These are phyloP conservation scores for Dioscorea alata DNA, from an alignment of 106 monocot genomes.

Conservation along the genomic window DNA sequence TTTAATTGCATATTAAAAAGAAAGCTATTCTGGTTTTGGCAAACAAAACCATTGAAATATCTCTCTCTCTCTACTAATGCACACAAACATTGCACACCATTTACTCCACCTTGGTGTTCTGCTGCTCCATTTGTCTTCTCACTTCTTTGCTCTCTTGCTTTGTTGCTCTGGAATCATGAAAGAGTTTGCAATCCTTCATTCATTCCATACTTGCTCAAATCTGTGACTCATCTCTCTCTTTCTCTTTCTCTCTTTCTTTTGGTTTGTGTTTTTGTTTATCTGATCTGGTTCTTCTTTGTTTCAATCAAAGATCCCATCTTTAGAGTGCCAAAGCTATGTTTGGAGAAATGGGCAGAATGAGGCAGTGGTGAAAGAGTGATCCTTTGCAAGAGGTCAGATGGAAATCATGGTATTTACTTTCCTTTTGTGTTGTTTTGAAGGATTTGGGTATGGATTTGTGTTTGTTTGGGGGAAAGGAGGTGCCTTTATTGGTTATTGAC, in stretches of 20 bases:
- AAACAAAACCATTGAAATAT: slow-evolving; percentile 17
- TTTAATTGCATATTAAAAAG: too few relatives aligned
- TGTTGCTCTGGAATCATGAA: not conserved
- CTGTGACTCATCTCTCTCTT: too few relatives aligned
- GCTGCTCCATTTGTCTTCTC: not conserved
- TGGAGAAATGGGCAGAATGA: slow-evolving; percentile 2
- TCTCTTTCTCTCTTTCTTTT: too few relatives aligned
- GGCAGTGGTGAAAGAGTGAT: not conserved
- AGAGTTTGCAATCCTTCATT: not conserved
- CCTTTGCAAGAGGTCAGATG: slow-evolving; percentile 9
- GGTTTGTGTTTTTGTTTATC: not conserved
- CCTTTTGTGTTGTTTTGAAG: not conserved
- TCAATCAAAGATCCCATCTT: not conserved
- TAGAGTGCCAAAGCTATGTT: slow-evolving; percentile 1
- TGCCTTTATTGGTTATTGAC: too few relatives aligned
- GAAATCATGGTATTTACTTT: not conserved
- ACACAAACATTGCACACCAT: too few relatives aligned
- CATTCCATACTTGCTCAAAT: not conserved
- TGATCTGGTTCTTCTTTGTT: slow-evolving; percentile 11
- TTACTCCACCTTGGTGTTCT: not conserved
- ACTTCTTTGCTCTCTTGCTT: not conserved
- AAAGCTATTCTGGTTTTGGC: not conserved
- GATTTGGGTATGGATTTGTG: slow-evolving; percentile 1
- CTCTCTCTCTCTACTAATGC: not conserved
- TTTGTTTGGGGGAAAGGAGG: not conserved